Evolutionary conservation across 495 filamentous ascomycete species (phyloP).

Genomic region (Ascodesmis nigricans): DNA sequence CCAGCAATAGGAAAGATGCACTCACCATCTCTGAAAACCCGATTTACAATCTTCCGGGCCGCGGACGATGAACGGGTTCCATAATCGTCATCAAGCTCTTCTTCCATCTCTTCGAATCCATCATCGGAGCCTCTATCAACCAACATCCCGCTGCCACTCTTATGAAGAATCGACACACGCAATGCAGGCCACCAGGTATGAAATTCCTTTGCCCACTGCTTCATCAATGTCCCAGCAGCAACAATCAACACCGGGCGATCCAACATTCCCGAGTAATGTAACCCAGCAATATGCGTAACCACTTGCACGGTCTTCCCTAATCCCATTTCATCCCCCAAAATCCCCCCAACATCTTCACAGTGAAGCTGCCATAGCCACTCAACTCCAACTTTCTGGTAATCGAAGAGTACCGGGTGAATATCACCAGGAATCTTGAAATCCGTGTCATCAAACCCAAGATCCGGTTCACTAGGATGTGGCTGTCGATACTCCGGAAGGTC

Average conservation of each 20-base stretch:
- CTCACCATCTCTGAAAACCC: constrained; percentile 48
- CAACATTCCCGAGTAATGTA: constrained; percentile 74
- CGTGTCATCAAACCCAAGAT: constrained; percentile 42
- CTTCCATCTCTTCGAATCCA: constrained; percentile 35
- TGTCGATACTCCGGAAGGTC: constrained; percentile 56
- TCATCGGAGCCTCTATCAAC: constrained; percentile 32
- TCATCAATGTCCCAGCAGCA: constrained; percentile 79
- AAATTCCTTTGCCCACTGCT: constrained; percentile 96
- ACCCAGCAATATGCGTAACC: constrained; percentile 62
- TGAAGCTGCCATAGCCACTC: constrained; percentile 95
- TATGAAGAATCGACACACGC: constrained; percentile 82
- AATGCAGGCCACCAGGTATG: constrained; percentile 95
- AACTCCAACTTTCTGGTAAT: constrained; percentile 88
- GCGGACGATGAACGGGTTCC: constrained; percentile 29
- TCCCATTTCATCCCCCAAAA: constrained; percentile 95
- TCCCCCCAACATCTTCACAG: constrained; percentile 70
- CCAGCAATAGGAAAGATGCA: constrained; percentile 1
- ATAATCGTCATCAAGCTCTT: constrained; percentile 23
- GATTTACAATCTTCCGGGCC: constrained; percentile 55
- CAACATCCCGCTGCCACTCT: constrained; percentile 88
- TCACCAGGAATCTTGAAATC: constrained; percentile 72
- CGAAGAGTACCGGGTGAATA: constrained; percentile 70
- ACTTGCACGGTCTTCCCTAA: constrained; percentile 81
- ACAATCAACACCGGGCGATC: constrained; percentile 71
- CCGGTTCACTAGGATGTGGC: constrained; percentile 58